Conservation (phyloP, 495 filamentous ascomycete species). For the Ascobolus immersus region DNA sequence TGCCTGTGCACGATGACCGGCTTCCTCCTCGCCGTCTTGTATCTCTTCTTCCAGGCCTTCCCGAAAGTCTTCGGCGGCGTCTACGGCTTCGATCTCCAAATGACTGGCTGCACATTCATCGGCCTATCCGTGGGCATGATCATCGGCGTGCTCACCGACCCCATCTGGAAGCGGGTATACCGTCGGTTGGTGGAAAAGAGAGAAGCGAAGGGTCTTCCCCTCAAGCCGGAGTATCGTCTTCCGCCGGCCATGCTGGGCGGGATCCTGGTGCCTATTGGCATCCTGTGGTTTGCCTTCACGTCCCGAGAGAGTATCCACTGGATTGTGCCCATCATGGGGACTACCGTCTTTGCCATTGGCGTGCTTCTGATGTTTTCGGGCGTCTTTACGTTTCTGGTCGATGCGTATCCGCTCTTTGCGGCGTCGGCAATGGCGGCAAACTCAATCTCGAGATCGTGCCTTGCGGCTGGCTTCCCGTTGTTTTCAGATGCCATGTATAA, state of each 20-base stretch:
- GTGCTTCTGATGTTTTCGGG: conserved; percentile 57
- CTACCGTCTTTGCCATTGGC: conserved; percentile 51
- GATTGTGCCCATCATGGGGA: conserved; percentile 36
- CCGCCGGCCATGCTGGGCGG: conserved; percentile 59
- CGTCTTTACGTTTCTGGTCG: conserved; percentile 84
- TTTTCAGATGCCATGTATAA: conserved; percentile 41
- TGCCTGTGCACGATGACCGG: conserved; percentile 63
- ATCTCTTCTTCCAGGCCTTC: conserved; percentile 91
- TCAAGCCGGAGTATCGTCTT: conserved; percentile 64
- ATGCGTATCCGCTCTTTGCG: conserved; percentile 75
- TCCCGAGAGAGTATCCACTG: conserved; percentile 44
- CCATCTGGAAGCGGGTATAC: conserved; percentile 50
- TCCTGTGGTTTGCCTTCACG: conserved; percentile 49
- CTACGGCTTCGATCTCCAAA: conserved; percentile 58
- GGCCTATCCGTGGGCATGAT: conserved; percentile 65
- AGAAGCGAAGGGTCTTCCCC: conserved; percentile 29
- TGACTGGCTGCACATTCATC: conserved; percentile 57
- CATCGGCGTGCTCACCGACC: conserved; percentile 39
- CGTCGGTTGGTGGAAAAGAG: conserved; percentile 33
- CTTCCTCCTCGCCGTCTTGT: conserved; percentile 63
- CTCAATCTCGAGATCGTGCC: conserved; percentile 52
- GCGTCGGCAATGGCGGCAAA: conserved; percentile 77
- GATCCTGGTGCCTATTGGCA: conserved; percentile 47
- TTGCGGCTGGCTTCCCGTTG: conserved; percentile 55
- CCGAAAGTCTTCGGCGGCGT: conserved; percentile 53